Conservation (phyloP, 352 stramenopile genomes). For the Pythium monospermum region DNA sequence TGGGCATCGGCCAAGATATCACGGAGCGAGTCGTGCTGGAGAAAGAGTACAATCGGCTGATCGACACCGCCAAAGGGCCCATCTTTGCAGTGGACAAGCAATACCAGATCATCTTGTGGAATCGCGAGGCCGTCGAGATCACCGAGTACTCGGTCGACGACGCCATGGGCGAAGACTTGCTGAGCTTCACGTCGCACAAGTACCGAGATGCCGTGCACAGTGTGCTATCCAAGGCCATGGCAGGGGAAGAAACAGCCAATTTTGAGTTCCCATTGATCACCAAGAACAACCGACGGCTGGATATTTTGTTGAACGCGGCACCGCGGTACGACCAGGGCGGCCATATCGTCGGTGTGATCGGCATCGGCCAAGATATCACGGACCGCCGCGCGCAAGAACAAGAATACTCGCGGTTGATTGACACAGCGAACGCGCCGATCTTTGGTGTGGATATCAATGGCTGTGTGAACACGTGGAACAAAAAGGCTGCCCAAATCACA, state of each 20-base stretch:
- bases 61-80: constrained; percentile 78
- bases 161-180: constrained; percentile 73
- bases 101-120: constrained; percentile 89
- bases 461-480: constrained; percentile 88
- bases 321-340: constrained; percentile 65
- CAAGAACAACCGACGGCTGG: constrained; percentile 55
- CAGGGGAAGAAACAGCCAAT: constrained; percentile 65
- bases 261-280: constrained; percentile 85
- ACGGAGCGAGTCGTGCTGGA: constrained; percentile 76
- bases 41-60: constrained; percentile 74
- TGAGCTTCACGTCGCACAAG: constrained; percentile 66
- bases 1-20: constrained; percentile 83
- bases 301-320: constrained; percentile 80
- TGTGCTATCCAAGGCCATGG: constrained; percentile 60
- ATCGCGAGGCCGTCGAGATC: constrained; percentile 86
- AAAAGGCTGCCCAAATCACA: constrained; percentile 86
- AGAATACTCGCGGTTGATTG: constrained; percentile 84
- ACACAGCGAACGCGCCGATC: constrained; percentile 88
- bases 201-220: constrained; percentile 58
- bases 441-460: constrained; percentile 86
- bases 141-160: constrained; percentile 87
- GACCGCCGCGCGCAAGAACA: constrained; percentile 81
- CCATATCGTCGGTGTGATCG: constrained; percentile 71
- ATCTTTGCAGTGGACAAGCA: constrained; percentile 83
- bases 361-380: constrained; percentile 80